phyloP scores from a whole-genome alignment of 1,139 yeast species.

The Saccharomyces hybrid region DNA sequence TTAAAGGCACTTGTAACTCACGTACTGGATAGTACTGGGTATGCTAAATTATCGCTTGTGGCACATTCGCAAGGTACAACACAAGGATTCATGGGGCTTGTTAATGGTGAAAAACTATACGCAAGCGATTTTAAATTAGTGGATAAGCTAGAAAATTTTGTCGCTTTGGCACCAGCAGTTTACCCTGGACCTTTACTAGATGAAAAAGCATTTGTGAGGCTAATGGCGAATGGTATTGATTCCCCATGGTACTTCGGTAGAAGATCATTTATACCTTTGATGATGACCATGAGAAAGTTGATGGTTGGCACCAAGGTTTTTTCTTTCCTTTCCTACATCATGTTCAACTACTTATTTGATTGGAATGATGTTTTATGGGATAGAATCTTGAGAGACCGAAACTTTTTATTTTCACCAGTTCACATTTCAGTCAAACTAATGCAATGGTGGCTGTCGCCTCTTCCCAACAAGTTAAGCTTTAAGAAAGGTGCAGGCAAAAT shows the following conservation, averaged over 20 bases:
- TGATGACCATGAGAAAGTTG: constrained; percentile 44
- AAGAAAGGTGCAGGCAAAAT: constrained; percentile 25
- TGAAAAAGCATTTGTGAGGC: constrained; percentile 45
- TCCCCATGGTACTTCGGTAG: constrained; percentile 50
- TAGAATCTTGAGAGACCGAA: constrained; percentile 53
- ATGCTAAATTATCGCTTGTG: constrained; percentile 48
- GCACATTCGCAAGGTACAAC: constrained; percentile 96
- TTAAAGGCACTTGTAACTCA: constrained; percentile 63
- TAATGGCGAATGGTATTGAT: constrained; percentile 35
- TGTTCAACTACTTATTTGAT: constrained; percentile 78
- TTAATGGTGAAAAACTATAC: constrained; percentile 33
- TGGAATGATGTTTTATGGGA: constrained; percentile 86
- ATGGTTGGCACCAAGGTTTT: constrained; percentile 47
- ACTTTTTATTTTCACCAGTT: constrained; percentile 81
- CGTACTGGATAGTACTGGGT: constrained; percentile 40
- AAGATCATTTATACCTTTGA: constrained; percentile 53
- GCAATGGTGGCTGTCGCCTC: constrained; percentile 75
- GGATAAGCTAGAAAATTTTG: constrained; percentile 53
- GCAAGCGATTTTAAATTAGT: constrained; percentile 38
- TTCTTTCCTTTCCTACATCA: constrained; percentile 60
- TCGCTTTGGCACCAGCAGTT: constrained; percentile 85
- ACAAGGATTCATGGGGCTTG: constrained; percentile 59
- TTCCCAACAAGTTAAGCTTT: constrained; percentile 22
- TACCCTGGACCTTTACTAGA: constrained; percentile 73
- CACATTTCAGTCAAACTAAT: constrained; percentile 72